phyloP scores from a whole-genome alignment of 106 monocot species.

The Allium sativum region DNA sequence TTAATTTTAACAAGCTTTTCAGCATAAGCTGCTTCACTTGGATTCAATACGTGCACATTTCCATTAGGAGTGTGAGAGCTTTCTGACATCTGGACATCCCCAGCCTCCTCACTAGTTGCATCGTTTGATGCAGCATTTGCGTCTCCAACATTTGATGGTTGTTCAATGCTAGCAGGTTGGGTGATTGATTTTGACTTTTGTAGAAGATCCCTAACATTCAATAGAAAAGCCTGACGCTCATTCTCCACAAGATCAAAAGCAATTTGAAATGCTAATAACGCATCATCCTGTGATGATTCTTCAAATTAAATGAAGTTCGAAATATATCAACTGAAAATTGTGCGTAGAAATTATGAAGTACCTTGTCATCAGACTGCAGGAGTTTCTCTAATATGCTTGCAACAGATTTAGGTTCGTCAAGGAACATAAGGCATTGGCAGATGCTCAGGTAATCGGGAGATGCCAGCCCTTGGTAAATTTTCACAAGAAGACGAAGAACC shows the following conservation, averaged over 20 bases:
- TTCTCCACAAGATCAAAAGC: conserved; percentile 97
- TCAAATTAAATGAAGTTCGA: conserved; percentile 3
- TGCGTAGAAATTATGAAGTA: conserved; percentile 13
- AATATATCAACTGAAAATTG: not conserved
- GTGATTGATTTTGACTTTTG: conserved; percentile 15
- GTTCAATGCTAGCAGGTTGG: not conserved
- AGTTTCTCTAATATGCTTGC: conserved; percentile 79
- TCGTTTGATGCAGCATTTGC: conserved; percentile 6
- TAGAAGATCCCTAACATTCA: conserved; percentile 55
- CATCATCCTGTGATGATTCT: conserved; percentile 66
- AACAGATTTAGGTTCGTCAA: conserved; percentile 74
- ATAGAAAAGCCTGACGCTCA: conserved; percentile 88
- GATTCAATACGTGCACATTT: conserved; percentile 23
- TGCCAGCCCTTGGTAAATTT: conserved; percentile 66
- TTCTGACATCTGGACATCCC: conserved; percentile 40
- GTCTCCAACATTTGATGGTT: conserved; percentile 9
- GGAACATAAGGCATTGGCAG: conserved; percentile 96
- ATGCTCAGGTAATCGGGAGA: conserved; percentile 96
- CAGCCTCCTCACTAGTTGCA: conserved; percentile 16
- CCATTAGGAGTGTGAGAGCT: conserved; percentile 23
- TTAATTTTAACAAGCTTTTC: conserved; percentile 63
- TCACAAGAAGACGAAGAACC: conserved; percentile 90
- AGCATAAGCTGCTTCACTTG: conserved; percentile 42
- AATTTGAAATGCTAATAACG: conserved; percentile 86
- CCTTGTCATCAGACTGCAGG: conserved; percentile 58